These are phyloP conservation scores for Acorus calamus DNA, from an alignment of 106 monocot species.

Conservation along the genomic window DNA sequence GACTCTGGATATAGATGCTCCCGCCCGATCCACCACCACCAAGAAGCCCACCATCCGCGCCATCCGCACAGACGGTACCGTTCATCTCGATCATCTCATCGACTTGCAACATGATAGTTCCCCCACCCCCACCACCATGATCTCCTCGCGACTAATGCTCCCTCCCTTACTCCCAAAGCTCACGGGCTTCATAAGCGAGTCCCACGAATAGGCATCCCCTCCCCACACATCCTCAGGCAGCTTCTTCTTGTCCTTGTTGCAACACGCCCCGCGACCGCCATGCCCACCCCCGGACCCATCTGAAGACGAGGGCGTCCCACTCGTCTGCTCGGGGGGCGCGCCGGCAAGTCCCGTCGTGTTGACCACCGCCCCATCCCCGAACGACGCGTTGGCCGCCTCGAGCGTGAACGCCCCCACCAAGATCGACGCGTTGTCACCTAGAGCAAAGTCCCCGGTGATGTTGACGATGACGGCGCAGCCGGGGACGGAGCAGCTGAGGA, in stretches of 20 bases:
- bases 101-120: conserved; percentile 40
- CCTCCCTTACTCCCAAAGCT: conserved; percentile 87
- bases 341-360: conserved; percentile 56
- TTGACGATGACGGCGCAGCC: conserved; percentile 59
- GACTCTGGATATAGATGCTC: conserved; percentile 57
- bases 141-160: conserved; percentile 76
- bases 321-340: conserved; percentile 81
- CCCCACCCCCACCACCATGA: conserved; percentile 90
- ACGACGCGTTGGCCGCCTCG: conserved; percentile 38
- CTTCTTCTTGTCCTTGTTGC: conserved; percentile 60
- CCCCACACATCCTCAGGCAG: conserved; percentile 89
- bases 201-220: conserved; percentile 89
- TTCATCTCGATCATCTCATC: conserved; percentile 40
- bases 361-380: conserved; percentile 35
- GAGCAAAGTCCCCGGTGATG: conserved; percentile 44
- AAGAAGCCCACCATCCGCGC: conserved; percentile 49
- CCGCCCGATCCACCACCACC: conserved; percentile 93
- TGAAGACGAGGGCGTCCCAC: conserved; percentile 46
- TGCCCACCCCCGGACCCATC: conserved; percentile 90
- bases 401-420: conserved; percentile 57
- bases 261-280: conserved; percentile 94
- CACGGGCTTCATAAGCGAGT: conserved; percentile 39
- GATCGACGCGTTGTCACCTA: conserved; percentile 37
- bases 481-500: conserved; percentile 37
- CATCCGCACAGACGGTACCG: conserved; percentile 61